These are phyloP conservation scores for Colletotrichum sp. DNA, from an alignment of 2,329 filamentous ascomycete genomes.

Conservation along the genomic window DNA sequence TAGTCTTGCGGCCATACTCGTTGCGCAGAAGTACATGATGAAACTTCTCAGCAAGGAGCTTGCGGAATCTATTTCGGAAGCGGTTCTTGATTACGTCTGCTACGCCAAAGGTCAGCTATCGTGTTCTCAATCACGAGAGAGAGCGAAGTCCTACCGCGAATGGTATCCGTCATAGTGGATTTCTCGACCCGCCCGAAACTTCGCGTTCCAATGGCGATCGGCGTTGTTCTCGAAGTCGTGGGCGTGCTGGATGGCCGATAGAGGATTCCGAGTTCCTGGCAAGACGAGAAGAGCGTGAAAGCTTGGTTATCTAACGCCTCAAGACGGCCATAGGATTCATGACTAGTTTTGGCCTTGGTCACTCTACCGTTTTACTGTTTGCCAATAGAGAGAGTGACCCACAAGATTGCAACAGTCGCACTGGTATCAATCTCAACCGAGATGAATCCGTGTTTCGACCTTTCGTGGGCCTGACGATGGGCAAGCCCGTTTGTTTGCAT, in stretches of 20 bases:
- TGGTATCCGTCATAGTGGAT: not conserved
- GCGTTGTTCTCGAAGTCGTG: not conserved
- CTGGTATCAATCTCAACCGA: not conserved
- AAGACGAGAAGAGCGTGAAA: not conserved
- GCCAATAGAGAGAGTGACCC: not conserved
- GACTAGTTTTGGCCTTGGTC: not conserved
- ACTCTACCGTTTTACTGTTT: not conserved
- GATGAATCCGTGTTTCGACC: rapidly evolving
- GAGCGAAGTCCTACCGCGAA: not conserved
- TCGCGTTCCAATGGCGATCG: not conserved
- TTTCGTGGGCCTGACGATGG: rapidly evolving
- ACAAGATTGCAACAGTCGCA: rapidly evolving
- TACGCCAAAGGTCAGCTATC: not conserved
- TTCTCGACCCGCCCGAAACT: not conserved
- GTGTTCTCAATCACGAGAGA: not conserved
- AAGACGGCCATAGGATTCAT: not conserved
- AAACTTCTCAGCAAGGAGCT: not conserved
- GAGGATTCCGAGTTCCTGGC: too few species aligned
- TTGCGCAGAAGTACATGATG: not conserved
- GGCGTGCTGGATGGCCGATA: not conserved
- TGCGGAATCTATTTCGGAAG: not conserved
- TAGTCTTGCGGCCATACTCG: not conserved
- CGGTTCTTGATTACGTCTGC: rapidly evolving
- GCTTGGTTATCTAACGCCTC: not conserved
- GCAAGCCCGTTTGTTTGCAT: not conserved